A percentile compares a stretch with the other conserved stretches of the same genome.
Evolutionary conservation across 192 early-diverging fungal species (phyloP).

Genomic region (Linnemannia hyalina): DNA sequence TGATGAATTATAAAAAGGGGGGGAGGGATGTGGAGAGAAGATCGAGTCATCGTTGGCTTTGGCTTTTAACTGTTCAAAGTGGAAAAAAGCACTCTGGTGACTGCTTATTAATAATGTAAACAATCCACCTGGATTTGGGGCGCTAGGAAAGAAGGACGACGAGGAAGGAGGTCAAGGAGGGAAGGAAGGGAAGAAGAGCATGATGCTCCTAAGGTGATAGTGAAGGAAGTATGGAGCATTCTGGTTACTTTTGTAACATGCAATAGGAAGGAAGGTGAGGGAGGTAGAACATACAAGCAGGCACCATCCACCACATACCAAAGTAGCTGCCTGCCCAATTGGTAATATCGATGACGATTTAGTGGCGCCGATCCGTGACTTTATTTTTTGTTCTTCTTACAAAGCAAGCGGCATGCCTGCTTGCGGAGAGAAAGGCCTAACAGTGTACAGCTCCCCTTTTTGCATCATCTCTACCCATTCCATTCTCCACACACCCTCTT

Average conservation of each 20-base stretch:
- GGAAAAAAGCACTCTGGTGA: not conserved
- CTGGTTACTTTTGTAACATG: no score
- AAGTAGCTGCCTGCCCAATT: no score
- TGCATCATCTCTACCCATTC: not conserved
- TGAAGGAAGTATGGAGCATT: no score
- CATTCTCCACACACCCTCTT: not conserved
- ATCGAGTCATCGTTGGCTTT: not conserved
- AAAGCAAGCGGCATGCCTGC: not conserved
- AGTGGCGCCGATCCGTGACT: not conserved
- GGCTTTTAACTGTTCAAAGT: not conserved
- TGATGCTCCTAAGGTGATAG: no score
- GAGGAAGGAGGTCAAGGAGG: not conserved
- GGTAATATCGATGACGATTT: slow-evolving; percentile 8
- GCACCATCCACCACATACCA: no score
- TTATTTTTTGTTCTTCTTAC: not conserved
- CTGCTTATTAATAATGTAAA: slow-evolving; percentile 19
- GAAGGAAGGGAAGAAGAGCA: not conserved
- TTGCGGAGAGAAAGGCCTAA: not conserved
- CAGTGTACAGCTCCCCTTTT: not conserved
- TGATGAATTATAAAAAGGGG: slow-evolving; percentile 23
- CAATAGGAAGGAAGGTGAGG: no score
- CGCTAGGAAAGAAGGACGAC: not conserved
- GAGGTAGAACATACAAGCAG: no score
- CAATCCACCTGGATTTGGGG: not conserved
- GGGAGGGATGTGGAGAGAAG: slow-evolving; percentile 2